Percentiles rank a stretch among this genome's conserved stretches.
Conservation (phyloP, 2,329 filamentous ascomycete species). For the Aspergillus ustus region DNA sequence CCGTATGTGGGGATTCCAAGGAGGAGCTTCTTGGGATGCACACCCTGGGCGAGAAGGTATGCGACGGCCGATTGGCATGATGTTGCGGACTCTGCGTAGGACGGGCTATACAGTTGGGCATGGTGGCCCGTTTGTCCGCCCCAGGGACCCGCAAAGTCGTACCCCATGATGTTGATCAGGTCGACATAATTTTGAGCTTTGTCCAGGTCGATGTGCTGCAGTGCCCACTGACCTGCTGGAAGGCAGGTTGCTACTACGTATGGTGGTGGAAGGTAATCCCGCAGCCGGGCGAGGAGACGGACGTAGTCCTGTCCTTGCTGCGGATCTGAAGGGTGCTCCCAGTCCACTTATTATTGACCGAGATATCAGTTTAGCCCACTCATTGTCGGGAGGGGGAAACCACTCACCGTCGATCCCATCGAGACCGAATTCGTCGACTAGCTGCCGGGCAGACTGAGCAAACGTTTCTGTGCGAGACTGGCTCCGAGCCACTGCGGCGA, state of each 20-base stretch:
- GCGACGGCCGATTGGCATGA: conserved; percentile 70
- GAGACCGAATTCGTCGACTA: conserved; percentile 73
- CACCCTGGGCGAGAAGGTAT: conserved; percentile 68
- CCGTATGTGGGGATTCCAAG: conserved; percentile 78
- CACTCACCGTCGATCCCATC: conserved; percentile 74
- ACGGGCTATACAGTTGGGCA: conserved; percentile 70
- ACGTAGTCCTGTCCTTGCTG: conserved; percentile 73
- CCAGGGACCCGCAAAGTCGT: conserved; percentile 79
- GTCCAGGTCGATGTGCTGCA: conserved; percentile 71
- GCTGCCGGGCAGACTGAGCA: conserved; percentile 66
- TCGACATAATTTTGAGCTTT: conserved; percentile 70
- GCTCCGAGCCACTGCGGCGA: conserved; percentile 68
- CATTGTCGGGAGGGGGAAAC: neutral
- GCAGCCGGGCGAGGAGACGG: conserved; percentile 67
- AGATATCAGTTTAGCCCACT: neutral
- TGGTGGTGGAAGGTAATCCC: conserved; percentile 69
- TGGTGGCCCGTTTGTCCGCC: conserved; percentile 71
- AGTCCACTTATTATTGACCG: conserved; percentile 66
- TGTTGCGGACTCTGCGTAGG: conserved; percentile 43
- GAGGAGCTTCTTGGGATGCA: conserved; percentile 72
- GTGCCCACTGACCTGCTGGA: conserved; percentile 67
- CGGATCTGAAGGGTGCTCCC: conserved; percentile 73
- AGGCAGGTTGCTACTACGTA: conserved; percentile 75
- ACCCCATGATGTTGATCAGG: conserved; percentile 78
- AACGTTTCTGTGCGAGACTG: conserved; percentile 69